Evolutionary conservation across 1,284 basidiomycete species (phyloP), one percentile per base, ranked within the genome.

Genomic region (Trametes sp.): DNA sequence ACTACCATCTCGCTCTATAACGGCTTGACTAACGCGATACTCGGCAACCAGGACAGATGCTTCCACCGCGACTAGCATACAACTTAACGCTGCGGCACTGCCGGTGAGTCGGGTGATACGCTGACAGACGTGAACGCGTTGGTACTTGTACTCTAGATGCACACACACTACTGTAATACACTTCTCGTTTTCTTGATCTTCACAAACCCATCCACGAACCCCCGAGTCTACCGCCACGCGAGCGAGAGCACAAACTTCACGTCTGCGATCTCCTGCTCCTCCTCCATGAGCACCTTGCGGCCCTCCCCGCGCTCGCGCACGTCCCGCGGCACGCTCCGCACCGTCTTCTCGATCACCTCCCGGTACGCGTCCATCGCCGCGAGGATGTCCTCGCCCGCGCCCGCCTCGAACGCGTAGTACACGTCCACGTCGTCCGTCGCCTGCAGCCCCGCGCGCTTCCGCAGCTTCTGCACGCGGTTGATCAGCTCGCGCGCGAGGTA

Each of bases 361-460:
- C 81, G 80, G 71, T 94, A 85, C 65, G 85, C 83, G 59, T 78
- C 76, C 69, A 98, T 87, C 45, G 94, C 93, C n/a, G 81, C 78
- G 28, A 88, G 79, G 64, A 98, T 76, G 33, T 90, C 90, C 33
- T 80, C 79, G 16, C 90, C 89, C 29, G 84, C 74, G 21, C 88
- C 91, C 16, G 85, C 82, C 72, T 92, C 90, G 74, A 98, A 94
- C 63, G 79, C 80, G 81, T 97, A 97, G 80, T 90, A 97, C 45
- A 98, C 87, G 61, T 95, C 87, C 46, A 98, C 89, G 74, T 98
- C 95, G 76, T 99, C 98, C 13, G 95, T 96, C 28, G 96, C 91
- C 76, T 96, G 94, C 68, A 99, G 81, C 2, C 96, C 95, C 1
- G 95, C 96, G 77, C 96, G 95, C 81, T 99, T 99, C 69, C 98